Evolutionary conservation across 805 yeast species (phyloP).

Genomic region (Lipomyces sp.): DNA sequence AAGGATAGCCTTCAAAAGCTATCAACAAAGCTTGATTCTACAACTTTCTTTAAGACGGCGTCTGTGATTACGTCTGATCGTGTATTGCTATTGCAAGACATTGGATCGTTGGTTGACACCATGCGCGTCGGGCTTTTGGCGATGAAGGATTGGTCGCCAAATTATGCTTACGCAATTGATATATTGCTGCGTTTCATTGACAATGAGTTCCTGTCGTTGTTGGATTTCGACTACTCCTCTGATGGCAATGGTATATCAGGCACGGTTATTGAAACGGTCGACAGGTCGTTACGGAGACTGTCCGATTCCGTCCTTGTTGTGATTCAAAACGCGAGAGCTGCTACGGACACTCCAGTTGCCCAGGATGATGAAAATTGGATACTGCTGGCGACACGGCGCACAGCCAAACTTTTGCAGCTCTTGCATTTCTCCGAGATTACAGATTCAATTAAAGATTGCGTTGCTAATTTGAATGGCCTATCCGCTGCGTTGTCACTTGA

Average conservation of each 20-base stretch:
- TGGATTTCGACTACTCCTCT: background rate
- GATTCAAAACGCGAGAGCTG: constrained; percentile 53
- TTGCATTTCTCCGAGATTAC: constrained; percentile 44
- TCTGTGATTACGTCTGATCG: background rate
- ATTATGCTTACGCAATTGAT: constrained; percentile 1
- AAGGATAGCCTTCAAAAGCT: background rate
- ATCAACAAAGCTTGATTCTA: background rate
- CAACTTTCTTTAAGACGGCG: background rate
- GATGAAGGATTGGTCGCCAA: background rate
- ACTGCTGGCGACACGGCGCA: background rate
- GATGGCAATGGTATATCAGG: no score
- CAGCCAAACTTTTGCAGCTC: constrained; percentile 41
- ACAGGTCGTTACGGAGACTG: constrained; percentile 48
- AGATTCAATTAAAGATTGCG: constrained; percentile 39
- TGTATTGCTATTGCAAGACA: background rate
- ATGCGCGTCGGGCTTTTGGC: constrained; percentile 2
- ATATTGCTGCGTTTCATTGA: background rate
- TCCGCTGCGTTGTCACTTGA: constrained; percentile 42
- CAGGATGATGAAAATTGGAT: constrained; percentile 73
- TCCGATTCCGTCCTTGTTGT: constrained; percentile 61
- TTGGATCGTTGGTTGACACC: background rate
- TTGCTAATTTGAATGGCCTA: constrained; percentile 39
- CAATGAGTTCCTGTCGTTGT: background rate
- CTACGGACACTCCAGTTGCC: constrained; percentile 32
- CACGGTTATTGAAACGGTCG: constrained; percentile 33